These are phyloP conservation scores for Thymus mandschuricus DNA, from an alignment of 257 asterid genomes.

Conservation along the genomic window DNA sequence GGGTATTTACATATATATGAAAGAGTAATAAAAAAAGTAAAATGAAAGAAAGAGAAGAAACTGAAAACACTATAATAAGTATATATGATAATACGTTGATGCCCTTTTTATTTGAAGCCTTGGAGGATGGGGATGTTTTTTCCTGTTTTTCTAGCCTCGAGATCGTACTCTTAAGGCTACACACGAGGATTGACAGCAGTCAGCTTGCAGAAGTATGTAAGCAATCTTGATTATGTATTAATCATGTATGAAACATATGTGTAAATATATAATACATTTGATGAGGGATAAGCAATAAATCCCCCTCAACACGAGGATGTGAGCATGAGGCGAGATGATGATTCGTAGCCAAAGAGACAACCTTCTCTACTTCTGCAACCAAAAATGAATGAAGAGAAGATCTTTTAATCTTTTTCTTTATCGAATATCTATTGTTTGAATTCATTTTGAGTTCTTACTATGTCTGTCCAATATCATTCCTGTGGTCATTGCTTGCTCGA, in stretches of 20 bases:
- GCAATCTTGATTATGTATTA: too few relatives aligned
- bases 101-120: too few relatives aligned
- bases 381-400: too few relatives aligned
- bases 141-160: constrained; percentile 64
- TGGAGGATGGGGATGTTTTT: too few relatives aligned
- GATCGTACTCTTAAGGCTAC: constrained; percentile 61
- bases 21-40: too few relatives aligned
- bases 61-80: not conserved
- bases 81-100: not conserved
- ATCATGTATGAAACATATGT: not conserved
- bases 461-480: constrained; percentile 67
- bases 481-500: constrained; percentile 57
- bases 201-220: too few relatives aligned
- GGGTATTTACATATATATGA: too few relatives aligned
- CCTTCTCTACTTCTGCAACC: constrained; percentile 56
- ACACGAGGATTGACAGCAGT: not conserved
- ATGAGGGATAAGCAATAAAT: constrained; percentile 51
- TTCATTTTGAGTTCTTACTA: constrained; percentile 45
- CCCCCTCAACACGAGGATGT: constrained; percentile 53
- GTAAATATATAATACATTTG: constrained; percentile 42
- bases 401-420: too few relatives aligned
- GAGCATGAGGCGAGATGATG: constrained; percentile 62
- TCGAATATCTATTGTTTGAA: too few relatives aligned
- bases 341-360: constrained; percentile 72
- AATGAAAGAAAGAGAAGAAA: too few relatives aligned